Conservation (phyloP, 2,329 filamentous ascomycete genomes). For the Ophiocordyceps camponoti-floridani region DNA sequence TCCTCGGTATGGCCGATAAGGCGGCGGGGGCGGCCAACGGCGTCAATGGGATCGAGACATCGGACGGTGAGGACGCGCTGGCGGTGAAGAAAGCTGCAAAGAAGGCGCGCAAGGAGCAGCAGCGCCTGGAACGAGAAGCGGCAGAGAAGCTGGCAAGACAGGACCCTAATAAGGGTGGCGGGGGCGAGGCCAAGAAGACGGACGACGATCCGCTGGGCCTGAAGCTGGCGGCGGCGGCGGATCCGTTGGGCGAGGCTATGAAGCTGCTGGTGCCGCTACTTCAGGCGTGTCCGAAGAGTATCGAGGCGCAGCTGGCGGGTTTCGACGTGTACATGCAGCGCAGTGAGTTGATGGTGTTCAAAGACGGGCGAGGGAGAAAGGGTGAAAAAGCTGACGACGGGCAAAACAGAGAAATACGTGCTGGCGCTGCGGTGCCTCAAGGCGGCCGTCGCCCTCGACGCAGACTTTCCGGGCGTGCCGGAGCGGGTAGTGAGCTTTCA, state of each 20-base stretch:
- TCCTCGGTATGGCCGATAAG: slow-evolving; percentile 62
- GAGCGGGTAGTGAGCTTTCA: slow-evolving; percentile 57
- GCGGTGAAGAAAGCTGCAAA: slow-evolving; percentile 78
- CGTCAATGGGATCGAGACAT: slow-evolving; percentile 35
- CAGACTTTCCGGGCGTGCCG: slow-evolving; percentile 53
- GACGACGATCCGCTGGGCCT: slow-evolving; percentile 76
- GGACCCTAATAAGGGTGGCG: slow-evolving; percentile 63
- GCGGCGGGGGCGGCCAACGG: slow-evolving; percentile 42
- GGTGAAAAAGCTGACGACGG: neutral
- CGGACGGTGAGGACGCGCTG: slow-evolving; percentile 34
- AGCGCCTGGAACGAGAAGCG: slow-evolving; percentile 52
- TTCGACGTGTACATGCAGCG: slow-evolving; percentile 80
- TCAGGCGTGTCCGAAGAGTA: slow-evolving; percentile 62
- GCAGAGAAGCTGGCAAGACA: slow-evolving; percentile 63
- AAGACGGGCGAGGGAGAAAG: neutral
- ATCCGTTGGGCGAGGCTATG: slow-evolving; percentile 71
- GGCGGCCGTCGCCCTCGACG: slow-evolving; percentile 50
- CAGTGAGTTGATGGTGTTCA: slow-evolving; percentile 36
- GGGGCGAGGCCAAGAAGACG: slow-evolving; percentile 61
- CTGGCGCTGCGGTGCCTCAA: slow-evolving; percentile 76
- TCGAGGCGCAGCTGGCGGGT: slow-evolving; percentile 67
- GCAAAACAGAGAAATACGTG: slow-evolving; percentile 55
- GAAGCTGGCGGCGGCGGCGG: slow-evolving; percentile 61
- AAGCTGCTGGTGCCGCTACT: slow-evolving; percentile 72
- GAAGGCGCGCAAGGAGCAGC: slow-evolving; percentile 66